Conservation (phyloP, 2,329 filamentous ascomycete genomes). For the Dendryphion nanum region DNA sequence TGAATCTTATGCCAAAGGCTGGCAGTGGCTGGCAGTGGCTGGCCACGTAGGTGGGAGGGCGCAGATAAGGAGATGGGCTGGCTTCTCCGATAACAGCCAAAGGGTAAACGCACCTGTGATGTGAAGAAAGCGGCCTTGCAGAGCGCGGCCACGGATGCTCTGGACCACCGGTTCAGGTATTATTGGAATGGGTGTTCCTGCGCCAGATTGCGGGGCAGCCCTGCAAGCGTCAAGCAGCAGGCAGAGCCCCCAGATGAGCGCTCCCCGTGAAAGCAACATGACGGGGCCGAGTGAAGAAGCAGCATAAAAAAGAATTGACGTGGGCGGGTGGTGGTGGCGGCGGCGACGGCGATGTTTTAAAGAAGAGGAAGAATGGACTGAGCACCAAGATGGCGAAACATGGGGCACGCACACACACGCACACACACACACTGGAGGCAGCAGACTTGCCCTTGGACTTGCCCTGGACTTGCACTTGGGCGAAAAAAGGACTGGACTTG, state of each 20-base stretch:
- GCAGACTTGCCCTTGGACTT: too few species aligned
- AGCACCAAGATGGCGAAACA: conserved; percentile 8
- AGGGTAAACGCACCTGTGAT: conserved; percentile 70
- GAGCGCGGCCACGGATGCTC: conserved; percentile 14
- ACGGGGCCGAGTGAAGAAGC: conserved; percentile 4
- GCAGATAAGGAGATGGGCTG: too few species aligned
- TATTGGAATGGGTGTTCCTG: conserved; percentile 11
- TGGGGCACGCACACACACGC: too few species aligned
- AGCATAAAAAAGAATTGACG: conserved; percentile 1
- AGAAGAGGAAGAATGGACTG: background rate
- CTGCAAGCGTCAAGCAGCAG: conserved; percentile 18
- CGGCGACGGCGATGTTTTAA: background rate
- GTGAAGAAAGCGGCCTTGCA: conserved; percentile 74
- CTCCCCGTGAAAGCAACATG: conserved; percentile 24
- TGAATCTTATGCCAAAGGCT: conserved; percentile 1
- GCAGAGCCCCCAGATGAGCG: conserved; percentile 27
- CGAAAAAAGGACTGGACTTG: too few species aligned
- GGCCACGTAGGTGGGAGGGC: too few species aligned
- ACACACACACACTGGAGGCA: too few species aligned
- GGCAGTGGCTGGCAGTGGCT: conserved; percentile 4
- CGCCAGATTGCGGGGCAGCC: conserved; percentile 23
- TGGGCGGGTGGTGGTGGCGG: background rate
- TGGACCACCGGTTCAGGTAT: background rate
- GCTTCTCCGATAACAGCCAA: too few species aligned
- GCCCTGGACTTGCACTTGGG: too few species aligned